Evolutionary conservation across 2,329 filamentous ascomycete species (phyloP).

Genomic region (Aspergillus japonicus): DNA sequence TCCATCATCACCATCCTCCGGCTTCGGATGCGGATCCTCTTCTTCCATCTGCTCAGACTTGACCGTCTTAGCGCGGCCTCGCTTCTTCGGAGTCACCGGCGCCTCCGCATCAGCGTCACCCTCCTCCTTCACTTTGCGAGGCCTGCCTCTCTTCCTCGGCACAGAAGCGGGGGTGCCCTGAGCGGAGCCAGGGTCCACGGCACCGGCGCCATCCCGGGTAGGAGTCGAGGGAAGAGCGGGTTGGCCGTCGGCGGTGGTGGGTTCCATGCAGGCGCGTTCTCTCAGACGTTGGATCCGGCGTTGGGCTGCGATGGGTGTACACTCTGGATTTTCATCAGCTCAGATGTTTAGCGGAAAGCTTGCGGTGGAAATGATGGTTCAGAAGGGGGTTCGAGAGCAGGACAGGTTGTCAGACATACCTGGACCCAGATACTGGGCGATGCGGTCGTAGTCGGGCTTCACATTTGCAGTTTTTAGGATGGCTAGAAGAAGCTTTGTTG

Average conservation of each 20-base stretch:
- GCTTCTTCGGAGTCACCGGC: not conserved
- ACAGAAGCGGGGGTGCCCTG: not conserved
- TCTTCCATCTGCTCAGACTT: not conserved
- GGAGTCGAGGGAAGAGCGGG: not conserved
- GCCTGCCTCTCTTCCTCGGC: conserved; percentile 5
- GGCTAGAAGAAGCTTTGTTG: conserved; percentile 22
- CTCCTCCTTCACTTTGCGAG: conserved; percentile 1
- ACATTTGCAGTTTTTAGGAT: conserved; percentile 19
- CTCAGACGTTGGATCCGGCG: conserved; percentile 18
- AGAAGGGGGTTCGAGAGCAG: too few relatives aligned
- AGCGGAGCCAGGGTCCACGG: not conserved
- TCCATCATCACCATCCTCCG: not conserved
- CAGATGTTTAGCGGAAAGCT: too few relatives aligned
- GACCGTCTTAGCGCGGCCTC: not conserved
- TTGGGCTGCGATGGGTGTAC: too few relatives aligned
- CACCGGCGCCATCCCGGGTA: not conserved
- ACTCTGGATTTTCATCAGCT: too few relatives aligned
- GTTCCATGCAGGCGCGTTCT: conserved; percentile 9
- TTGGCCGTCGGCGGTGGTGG: not conserved
- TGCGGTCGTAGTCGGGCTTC: conserved; percentile 20
- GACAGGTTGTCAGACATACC: conserved; percentile 8
- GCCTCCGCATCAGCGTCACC: not conserved
- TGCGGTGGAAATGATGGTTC: too few relatives aligned
- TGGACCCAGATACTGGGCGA: conserved; percentile 26
- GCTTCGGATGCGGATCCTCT: not conserved